Conservation (phyloP, 176 grass and related monocot genomes). For the Cocos nucifera region DNA sequence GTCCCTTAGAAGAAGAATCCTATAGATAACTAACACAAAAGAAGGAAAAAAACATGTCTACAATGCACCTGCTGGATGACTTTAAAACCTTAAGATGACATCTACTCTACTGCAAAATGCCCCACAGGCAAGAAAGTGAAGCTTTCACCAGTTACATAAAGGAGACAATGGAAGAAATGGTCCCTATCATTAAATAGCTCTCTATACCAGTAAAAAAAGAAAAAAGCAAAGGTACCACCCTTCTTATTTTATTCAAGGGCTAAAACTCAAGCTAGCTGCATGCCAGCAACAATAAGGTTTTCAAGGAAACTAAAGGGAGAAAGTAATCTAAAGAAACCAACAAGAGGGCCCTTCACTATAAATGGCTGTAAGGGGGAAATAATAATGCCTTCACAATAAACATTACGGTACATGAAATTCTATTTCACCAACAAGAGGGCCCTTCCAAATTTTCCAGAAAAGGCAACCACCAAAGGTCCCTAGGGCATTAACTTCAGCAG, state of each 20-base stretch:
- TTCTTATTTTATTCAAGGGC: not conserved
- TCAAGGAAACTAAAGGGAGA: too few species aligned
- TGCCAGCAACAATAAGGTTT: not conserved
- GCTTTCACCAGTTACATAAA: conserved; percentile 1
- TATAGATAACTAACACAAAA: not conserved
- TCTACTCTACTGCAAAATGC: conserved; percentile 1
- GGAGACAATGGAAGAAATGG: not conserved
- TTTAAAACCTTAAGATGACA: conserved; percentile 6
- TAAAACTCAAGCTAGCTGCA: not conserved
- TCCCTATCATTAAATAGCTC: not conserved
- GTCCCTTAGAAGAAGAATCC: not conserved
- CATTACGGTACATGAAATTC: too few species aligned
- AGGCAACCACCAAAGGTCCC: not conserved
- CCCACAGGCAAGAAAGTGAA: not conserved
- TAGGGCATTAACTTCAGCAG: not conserved
- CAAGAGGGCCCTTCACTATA: too few species aligned
- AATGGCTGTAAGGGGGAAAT: too few species aligned
- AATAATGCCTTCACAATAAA: too few species aligned
- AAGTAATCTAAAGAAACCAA: too few species aligned
- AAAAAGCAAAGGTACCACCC: not conserved
- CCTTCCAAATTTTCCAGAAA: not conserved
- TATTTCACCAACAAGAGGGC: too few species aligned
- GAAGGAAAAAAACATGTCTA: not conserved
- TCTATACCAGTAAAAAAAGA: not conserved
- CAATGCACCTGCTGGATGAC: not conserved